These are phyloP conservation scores for Nitzschia putrida DNA, from an alignment of 108 stramenopile genomes.

Conservation along the genomic window DNA sequence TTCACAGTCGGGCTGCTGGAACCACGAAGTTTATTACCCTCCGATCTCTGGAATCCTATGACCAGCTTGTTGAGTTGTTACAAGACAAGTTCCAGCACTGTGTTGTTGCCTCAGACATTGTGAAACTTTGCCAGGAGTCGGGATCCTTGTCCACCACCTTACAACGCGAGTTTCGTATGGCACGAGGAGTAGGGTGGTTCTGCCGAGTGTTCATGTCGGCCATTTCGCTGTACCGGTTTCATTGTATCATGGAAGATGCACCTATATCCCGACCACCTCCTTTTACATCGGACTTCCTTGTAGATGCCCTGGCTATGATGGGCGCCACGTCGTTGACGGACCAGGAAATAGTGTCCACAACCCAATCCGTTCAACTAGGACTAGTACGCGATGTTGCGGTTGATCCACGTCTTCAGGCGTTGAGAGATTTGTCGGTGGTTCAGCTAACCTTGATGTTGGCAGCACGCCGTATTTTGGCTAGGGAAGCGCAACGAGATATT, in stretches of 20 bases:
- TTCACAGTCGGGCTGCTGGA: slow-evolving; percentile 78
- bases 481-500: slow-evolving; percentile 52
- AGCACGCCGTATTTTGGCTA: slow-evolving; percentile 63
- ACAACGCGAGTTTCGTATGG: slow-evolving; percentile 59
- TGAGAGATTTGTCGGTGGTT: slow-evolving; percentile 71
- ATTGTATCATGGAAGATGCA: slow-evolving; percentile 23
- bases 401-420: slow-evolving; percentile 63
- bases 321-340: slow-evolving; percentile 51
- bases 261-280: slow-evolving; percentile 21
- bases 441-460: slow-evolving; percentile 75
- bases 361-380: slow-evolving; percentile 12
- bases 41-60: slow-evolving; percentile 45
- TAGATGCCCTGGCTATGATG: slow-evolving; percentile 64
- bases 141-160: slow-evolving; percentile 18
- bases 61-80: slow-evolving; percentile 47
- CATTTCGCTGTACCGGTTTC: slow-evolving; percentile 47
- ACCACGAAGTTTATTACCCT: slow-evolving; percentile 67
- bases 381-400: slow-evolving; percentile 19
- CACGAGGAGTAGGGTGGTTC: slow-evolving; percentile 76
- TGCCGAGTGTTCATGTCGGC: slow-evolving; percentile 67
- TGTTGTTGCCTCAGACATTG: not conserved
- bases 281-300: slow-evolving; percentile 42
- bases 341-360: slow-evolving; percentile 8
- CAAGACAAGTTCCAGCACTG: slow-evolving; percentile 49
- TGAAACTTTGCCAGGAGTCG: not conserved